Evolutionary conservation across 106 monocot genomes (phyloP), one percentile per base, ranked within the genome.

Genomic region (Acorus gramineus): DNA sequence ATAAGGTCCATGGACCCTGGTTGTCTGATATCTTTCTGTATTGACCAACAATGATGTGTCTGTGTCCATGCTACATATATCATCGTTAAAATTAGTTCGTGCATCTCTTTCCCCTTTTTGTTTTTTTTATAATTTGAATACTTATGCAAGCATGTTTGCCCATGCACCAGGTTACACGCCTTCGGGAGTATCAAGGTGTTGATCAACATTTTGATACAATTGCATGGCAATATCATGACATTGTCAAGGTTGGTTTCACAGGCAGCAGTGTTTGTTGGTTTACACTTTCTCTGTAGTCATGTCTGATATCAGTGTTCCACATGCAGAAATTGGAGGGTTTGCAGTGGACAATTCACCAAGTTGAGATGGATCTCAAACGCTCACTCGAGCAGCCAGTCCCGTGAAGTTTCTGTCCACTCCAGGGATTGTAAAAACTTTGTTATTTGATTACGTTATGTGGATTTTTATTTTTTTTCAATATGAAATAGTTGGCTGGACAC

Each of bases 321-420:
- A 50, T 72, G 9, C 85, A 96, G 90, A 90, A 88, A 91, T 62
- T 98, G 71, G 87, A 91, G 65, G 76, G 80, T 57, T 77, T 98
- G 91, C 87, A 87, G 52, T 98, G 91, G 96, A 98, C 96, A 53
- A 98, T 98, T 75, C 80, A 83, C 59, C 78, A 98, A 70, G 96
- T 98, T 53, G 91, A 98, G 70, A 91, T 91, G 85, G 96, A 91
- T 66, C 67, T 98, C 11, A 86, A 82, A 50, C 83, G 81, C 51
- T 86, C 86, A 11, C 69, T 78, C 11, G 81, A 79, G 14, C 78
- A 77, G 47, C 50, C 76, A 51, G 46, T 59, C 49, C 64, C 76
- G 45, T 80, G 55, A 74, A 28, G 47, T 14, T 55, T 11, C 28
- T 28, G 28, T 28, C 28, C 28, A 28, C 28, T 28, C 28, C 0